Base-by-base conservation (phyloP, 345 rosid species). In the Lepidium africanum region DNA sequence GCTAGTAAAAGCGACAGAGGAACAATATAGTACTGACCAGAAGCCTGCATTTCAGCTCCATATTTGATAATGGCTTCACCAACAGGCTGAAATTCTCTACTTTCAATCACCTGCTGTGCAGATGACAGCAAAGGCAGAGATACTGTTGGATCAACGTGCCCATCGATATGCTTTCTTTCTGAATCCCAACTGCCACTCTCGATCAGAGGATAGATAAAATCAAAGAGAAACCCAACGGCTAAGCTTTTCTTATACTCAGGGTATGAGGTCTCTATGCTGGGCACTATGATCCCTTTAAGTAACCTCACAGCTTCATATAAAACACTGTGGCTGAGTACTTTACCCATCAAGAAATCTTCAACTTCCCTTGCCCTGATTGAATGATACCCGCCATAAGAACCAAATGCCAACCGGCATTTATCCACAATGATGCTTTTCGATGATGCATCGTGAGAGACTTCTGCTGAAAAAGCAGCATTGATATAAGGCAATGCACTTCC, bases 401-500 rank as follows among this genome's bases (percentile, higher is more conserved):
- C 97, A 71, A 93, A 88, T 49, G 92, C 87, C 74, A 93, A 59
- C 32, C 12, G 66, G 67, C 92, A 93, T 52, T 67, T 80, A 50
- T 80, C 79, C 58, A 93, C 32, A 53, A 55, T 23, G 32, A 77
- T 61, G 51, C 72, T 80, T 67, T 48, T 64, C 65, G 76, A 72
- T 50, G 69, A 59, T 58, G 76, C 65, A 43, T 68, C 76, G 33
- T 39, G 57, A 54, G 86, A 77, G 61, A 85, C 77, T 76, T 85
- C 82, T 51, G 90, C 97, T 77, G 80, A 71, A 77, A 93, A 84
- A 77, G 96, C 90, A 55, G 96, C 97, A 77, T 88, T 90, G 58
- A 88, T 36, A 77, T 86, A 81, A 7, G 98, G 73, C 73, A 93
- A 80, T 19, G 97, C 88, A 76, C 83, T 92, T 76, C 96, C 97